Evolutionary conservation across 805 yeast species (phyloP), one percentile per base, ranked within the genome.

Genomic region (Yamadazyma nakazawae): DNA sequence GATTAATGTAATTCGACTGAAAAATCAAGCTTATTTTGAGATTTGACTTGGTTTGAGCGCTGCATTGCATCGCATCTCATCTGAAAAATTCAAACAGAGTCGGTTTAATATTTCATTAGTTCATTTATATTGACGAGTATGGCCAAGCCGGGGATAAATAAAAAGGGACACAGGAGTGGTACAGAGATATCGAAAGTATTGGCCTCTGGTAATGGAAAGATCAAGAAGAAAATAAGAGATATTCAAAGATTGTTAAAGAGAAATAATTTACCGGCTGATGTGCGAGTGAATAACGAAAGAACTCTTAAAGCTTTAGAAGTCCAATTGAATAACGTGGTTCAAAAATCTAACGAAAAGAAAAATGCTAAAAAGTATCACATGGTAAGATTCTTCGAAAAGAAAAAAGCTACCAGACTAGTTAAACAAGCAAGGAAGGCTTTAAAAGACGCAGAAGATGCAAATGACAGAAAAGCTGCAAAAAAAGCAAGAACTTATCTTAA

Each of bases 341-440:
- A 63, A 34, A 66, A 66, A 26, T 67, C 70, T 40, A 74, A 70
- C 53, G 77, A 79, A 14, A 77, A 74, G 52, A 73, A 76, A 44
- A 67, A 73, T 34, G 80, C 88, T 11, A 78, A 82, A 54, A 87
- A 84, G 67, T 94, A 94, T 63, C 97, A 89, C 61, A 90, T 89
- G 91, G 89, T 94, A 41, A 78, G 92, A 54, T 94, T 94, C 61
- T 88, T 94, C 52, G 98, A 91, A 64, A 81, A 78, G 60, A 88
- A 89, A 68, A 91, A 90, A 74, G 94, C 96, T 0, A 55, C 80
- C 21, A 78, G 96, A 60, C 78, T 72, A 48, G 80, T 87, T 59
- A 85, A 84, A 53, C 76, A 70, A 46, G 78, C 80, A 2, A 59
- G 56, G 40, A 73, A 70, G 38, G 59, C 63, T 11, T 52, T 69